A percentile compares a stretch with the other conserved stretches of the same genome.
These are phyloP conservation scores for Ogataea paraovalis DNA, from an alignment of 805 yeast species.

Conservation along the genomic window DNA sequence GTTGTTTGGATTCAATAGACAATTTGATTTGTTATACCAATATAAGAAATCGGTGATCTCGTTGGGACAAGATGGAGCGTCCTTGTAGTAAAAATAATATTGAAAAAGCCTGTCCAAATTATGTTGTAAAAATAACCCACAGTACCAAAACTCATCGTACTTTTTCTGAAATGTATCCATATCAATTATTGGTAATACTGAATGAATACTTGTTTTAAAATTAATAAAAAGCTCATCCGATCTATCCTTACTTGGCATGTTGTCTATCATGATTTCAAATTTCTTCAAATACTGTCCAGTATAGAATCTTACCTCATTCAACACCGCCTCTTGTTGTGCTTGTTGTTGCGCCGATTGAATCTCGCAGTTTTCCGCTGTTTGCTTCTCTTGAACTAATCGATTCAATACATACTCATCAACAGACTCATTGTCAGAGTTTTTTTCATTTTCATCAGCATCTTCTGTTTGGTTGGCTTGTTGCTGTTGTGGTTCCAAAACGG, in stretches of 20 bases:
- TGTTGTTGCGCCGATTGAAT: neutral
- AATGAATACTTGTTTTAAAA: constrained; percentile 49
- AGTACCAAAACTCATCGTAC: constrained; percentile 44
- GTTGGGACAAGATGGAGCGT: constrained; percentile 8
- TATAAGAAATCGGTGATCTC: constrained; percentile 29
- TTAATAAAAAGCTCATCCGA: constrained; percentile 45
- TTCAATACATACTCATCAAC: constrained; percentile 16
- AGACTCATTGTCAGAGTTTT: constrained; percentile 6
- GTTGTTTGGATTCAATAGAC: constrained; percentile 14
- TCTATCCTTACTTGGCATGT: constrained; percentile 44
- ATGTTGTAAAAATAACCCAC: constrained; percentile 21
- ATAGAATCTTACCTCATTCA: neutral
- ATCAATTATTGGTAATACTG: constrained; percentile 52
- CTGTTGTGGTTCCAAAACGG: neutral
- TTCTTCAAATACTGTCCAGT: constrained; percentile 21
- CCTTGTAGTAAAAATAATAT: constrained; percentile 10
- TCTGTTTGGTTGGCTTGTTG: neutral
- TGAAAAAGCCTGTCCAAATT: constrained; percentile 20
- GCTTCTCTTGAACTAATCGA: neutral
- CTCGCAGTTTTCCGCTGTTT: constrained; percentile 2
- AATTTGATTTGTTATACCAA: constrained; percentile 42
- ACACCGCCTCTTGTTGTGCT: neutral
- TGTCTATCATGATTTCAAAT: constrained; percentile 30
- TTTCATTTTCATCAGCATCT: neutral
- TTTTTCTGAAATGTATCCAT: constrained; percentile 41